Percentiles rank a stretch among this genome's conserved stretches.
Conservation (phyloP, 169 alveolate species). For the Amoebophrya sp. region DNA sequence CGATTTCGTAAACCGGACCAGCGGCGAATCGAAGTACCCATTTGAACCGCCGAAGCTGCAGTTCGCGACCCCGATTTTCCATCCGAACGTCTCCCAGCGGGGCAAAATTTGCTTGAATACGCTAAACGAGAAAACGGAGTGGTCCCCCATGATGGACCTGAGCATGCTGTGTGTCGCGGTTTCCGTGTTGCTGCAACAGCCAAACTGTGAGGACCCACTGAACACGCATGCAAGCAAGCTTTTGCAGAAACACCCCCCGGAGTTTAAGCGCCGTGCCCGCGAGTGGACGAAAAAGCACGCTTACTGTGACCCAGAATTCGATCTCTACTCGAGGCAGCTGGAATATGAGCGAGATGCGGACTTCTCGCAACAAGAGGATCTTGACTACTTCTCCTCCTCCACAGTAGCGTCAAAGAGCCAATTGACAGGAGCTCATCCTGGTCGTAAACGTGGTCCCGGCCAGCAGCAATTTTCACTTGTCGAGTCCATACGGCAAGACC, state of each 20-base stretch:
- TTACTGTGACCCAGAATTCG: neutral
- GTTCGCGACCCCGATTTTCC: conserved; percentile 9
- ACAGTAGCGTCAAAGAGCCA: too few species aligned
- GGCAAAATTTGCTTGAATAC: conserved; percentile 5
- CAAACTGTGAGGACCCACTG: neutral
- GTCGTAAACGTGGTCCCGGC: too few species aligned
- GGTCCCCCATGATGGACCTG: conserved; percentile 18
- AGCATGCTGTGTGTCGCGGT: neutral
- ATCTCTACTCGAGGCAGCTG: neutral
- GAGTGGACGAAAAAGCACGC: neutral
- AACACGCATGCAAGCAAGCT: neutral
- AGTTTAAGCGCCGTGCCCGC: neutral
- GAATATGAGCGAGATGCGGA: too few species aligned
- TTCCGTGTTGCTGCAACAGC: conserved; percentile 7
- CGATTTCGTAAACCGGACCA: neutral
- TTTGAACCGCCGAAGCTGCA: neutral
- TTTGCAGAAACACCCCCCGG: neutral
- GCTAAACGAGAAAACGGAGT: neutral
- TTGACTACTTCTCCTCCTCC: too few species aligned
- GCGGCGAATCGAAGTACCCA: neutral
- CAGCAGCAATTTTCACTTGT: too few species aligned
- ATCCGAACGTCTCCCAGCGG: conserved; percentile 1
- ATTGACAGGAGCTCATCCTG: too few species aligned
- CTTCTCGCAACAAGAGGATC: too few species aligned
- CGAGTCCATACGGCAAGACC: too few species aligned